Evolutionary conservation across 148 eudicot genomes (phyloP), one percentile per base, ranked within the genome.

Genomic region (Spergularia marina): DNA sequence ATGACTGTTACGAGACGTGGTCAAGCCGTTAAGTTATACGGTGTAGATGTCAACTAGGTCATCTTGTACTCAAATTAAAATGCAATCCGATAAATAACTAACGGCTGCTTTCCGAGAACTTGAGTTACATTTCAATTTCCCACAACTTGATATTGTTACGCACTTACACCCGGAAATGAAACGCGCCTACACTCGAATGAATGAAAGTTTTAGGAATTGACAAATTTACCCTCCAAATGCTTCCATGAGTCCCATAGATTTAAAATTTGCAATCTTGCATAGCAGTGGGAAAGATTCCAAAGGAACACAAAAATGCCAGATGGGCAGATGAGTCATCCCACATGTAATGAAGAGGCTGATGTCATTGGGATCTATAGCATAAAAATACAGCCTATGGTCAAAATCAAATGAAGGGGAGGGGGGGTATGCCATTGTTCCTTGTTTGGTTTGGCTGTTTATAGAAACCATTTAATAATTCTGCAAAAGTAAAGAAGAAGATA

Each of bases 361-460:
- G 79, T 80, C 82, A 75, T 80, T 63, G 66, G 82, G 72, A 70
- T 75, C 76, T 55, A 64, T 55, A 12, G 25, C 41, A 61, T 47
- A 15, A 44, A 44, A n/a, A 17, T 7, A 16, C 0, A 7, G 7
- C 16, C 11, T 40, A 51, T 68, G 60, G 78, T 79, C 82, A 79
- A 79, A 52, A 68, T 61, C 16, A 74, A 60, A 64, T 65, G 34
- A 34, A 44, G 49, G 9, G 49, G 49, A 44, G 49, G 49, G 36
- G 53, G n/a, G 39, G 69, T n/a, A 1, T 51, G 15, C 41, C 63
- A 44, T 52, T 65, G 60, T 57, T 73, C 53, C 62, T 51, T 40
- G 67, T 21, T 73, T 47, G 21, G 76, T 78, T 65, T 72, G 71
- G 44, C 72, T 44, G 58, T 71, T 78, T 9, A 11, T 40, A 17